Conservation (phyloP, 441 rosid species). For the Euphorbia schlechtendalii region DNA sequence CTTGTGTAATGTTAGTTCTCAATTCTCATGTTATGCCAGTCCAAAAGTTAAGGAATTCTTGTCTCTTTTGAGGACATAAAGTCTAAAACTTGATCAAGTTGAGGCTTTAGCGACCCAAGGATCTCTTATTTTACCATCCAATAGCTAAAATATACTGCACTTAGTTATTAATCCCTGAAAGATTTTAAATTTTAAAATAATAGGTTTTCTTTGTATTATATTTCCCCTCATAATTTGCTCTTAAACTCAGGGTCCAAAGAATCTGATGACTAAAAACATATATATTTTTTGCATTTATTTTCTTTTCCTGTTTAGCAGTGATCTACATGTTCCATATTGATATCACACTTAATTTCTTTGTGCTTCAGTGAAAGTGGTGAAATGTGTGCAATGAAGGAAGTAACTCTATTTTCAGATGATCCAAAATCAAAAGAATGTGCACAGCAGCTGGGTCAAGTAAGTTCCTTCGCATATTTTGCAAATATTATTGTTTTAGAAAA, state of each 20-base stretch:
- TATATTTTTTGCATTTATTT: background rate
- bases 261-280: background rate
- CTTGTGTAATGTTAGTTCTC: background rate
- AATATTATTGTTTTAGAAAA: background rate
- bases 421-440: conserved; percentile 76
- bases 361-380: conserved; percentile 70
- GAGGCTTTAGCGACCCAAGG: background rate
- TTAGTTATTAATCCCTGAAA: background rate
- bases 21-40: no score
- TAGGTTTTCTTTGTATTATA: background rate
- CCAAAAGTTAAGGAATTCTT: no score
- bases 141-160: background rate
- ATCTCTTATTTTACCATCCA: background rate
- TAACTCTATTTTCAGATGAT: conserved; percentile 76
- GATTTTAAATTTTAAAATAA: background rate
- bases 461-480: background rate
- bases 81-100: background rate
- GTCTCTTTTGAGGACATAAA: no score
- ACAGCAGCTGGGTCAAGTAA: conserved; percentile 70
- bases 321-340: background rate
- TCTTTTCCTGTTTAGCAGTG: background rate
- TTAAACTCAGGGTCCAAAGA: conserved; percentile 2
- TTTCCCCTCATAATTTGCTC: conserved; percentile 3
- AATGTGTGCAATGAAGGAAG: conserved; percentile 98
- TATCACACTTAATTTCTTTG: conserved; percentile 13